phyloP scores from a whole-genome alignment of 2,329 filamentous ascomycete genomes.

The Stemphylium vesicarium region DNA sequence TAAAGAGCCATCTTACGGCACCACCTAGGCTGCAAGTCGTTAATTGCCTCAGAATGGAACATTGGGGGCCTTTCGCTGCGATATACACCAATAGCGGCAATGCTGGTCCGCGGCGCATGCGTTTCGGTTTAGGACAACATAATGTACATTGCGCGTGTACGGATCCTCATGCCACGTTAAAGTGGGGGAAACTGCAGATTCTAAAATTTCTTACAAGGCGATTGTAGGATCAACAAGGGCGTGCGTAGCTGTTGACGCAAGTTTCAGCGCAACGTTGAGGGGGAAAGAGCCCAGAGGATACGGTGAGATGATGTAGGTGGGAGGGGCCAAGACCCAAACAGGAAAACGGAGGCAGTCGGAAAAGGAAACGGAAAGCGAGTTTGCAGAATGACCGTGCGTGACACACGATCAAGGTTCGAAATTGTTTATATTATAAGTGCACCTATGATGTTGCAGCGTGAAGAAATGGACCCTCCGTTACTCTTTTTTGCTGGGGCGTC shows the following conservation, averaged over 20 bases:
- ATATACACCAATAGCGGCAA: conserved; percentile 6
- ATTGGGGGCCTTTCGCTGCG: conserved; percentile 4
- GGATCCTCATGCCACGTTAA: neutral
- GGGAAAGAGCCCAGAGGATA: neutral
- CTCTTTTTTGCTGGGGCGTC: neutral
- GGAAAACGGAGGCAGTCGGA: neutral
- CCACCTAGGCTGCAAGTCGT: conserved; percentile 4
- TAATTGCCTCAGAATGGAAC: conserved; percentile 10
- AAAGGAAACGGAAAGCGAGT: neutral
- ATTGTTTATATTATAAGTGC: conserved; percentile 4
- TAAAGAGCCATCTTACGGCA: conserved; percentile 3
- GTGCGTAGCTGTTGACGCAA: neutral
- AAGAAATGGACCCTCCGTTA: neutral
- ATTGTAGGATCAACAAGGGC: too few species aligned
- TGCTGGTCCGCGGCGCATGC: neutral
- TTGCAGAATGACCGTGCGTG: neutral
- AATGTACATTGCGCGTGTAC: neutral
- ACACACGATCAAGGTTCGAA: conserved; percentile 3
- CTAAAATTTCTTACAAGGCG: too few species aligned
- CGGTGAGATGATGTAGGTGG: neutral
- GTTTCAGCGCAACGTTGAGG: neutral
- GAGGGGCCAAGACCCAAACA: neutral
- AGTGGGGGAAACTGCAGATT: neutral
- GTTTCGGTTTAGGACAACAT: neutral
- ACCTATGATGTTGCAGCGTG: conserved; percentile 10